These are phyloP conservation scores for Ceratocystis eucalypticola DNA, from an alignment of 2,329 filamentous ascomycete species.

Conservation along the genomic window DNA sequence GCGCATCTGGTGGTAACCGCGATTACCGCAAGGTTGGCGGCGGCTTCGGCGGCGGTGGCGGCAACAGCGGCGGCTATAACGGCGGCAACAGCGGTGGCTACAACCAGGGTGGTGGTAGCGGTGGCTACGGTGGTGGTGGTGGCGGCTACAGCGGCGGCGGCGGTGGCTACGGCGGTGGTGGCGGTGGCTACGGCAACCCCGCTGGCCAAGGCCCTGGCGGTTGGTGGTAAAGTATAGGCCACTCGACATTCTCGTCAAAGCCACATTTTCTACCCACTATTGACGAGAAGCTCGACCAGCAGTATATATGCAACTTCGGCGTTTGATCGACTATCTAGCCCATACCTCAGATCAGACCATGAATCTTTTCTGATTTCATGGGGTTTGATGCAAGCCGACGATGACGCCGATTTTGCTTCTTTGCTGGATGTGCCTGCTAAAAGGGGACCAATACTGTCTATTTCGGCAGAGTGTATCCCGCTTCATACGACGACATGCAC, in stretches of 20 bases:
- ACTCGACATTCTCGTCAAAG: background rate
- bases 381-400: no score
- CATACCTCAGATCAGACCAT: background rate
- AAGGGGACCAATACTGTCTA: background rate
- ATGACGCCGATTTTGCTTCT: background rate
- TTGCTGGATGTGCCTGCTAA: background rate
- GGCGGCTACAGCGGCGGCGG: constrained; percentile 33
- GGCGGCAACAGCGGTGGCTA: constrained; percentile 32
- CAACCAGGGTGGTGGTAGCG: constrained; percentile 31
- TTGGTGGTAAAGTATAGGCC: constrained; percentile 45
- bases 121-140: constrained; percentile 28
- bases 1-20: constrained; percentile 55
- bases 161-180: constrained; percentile 32
- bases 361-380: background rate
- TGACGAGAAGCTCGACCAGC: background rate
- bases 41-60: constrained; percentile 32
- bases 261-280: background rate
- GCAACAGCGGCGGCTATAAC: constrained; percentile 32
- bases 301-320: background rate
- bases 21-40: constrained; percentile 67
- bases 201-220: constrained; percentile 53
- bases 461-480: background rate
- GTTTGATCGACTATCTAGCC: background rate
- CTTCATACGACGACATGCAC: background rate
- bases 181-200: constrained; percentile 48